Conservation (phyloP, 1,284 basidiomycete species). For the Leccinum proximum region DNA sequence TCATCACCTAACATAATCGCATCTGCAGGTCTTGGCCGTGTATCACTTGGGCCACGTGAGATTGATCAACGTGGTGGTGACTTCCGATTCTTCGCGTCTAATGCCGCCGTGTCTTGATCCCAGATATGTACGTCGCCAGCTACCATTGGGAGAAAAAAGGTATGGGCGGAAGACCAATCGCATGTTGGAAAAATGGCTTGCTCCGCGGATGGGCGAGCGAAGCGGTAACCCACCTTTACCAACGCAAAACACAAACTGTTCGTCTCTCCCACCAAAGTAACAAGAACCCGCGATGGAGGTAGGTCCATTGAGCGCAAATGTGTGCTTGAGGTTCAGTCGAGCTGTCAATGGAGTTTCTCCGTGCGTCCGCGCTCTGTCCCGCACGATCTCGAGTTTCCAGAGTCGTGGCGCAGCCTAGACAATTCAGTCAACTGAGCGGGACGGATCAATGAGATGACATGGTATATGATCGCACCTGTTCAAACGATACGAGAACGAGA, state of each 20-base stretch:
- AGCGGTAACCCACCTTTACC: conserved; percentile 55
- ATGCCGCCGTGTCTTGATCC: conserved; percentile 71
- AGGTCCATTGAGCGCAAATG: conserved; percentile 64
- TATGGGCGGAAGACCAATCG: background rate
- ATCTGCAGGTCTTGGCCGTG: conserved; percentile 40
- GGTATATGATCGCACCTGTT: conserved; percentile 40
- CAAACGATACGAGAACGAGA: conserved; percentile 56
- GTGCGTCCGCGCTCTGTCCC: conserved; percentile 36
- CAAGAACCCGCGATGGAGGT: conserved; percentile 77
- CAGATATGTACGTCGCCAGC: conserved; percentile 83
- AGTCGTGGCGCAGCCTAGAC: conserved; percentile 69
- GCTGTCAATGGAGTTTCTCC: conserved; percentile 33
- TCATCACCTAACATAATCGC: background rate
- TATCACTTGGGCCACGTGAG: too few species aligned
- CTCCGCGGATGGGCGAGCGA: background rate
- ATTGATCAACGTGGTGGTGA: conserved; percentile 75
- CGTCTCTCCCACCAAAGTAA: conserved; percentile 73
- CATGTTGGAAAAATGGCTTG: background rate
- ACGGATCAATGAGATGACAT: background rate
- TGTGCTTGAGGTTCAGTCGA: conserved; percentile 57
- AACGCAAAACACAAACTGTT: conserved; percentile 72
- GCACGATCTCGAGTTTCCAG: conserved; percentile 70
- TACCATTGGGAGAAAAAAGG: conserved; percentile 29
- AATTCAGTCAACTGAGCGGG: background rate
- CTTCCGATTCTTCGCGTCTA: conserved; percentile 52